Percentiles rank a stretch among this genome's conserved stretches.
Conservation (phyloP, 805 yeast genomes). For the Sporopachydermia quercuum region DNA sequence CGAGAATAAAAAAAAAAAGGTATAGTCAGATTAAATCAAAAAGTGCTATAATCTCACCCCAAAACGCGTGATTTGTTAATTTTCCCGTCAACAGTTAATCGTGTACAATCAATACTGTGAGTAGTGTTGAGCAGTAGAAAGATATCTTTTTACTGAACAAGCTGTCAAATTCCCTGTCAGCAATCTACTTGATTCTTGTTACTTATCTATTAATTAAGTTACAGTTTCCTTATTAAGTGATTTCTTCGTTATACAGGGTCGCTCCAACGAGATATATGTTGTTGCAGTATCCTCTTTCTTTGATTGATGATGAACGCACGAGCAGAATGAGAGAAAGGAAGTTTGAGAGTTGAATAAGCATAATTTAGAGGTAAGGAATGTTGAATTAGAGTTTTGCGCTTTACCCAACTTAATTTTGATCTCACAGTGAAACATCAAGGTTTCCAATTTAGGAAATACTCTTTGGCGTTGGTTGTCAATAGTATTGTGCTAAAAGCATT, state of each 20-base stretch:
- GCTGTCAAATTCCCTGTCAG: conserved; percentile 1
- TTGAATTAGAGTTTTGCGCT: neutral
- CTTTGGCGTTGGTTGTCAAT: too few species aligned
- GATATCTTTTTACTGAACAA: conserved; percentile 1
- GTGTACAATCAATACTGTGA: conserved; percentile 1
- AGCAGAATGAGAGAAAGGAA: conserved; percentile 1
- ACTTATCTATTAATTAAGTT: conserved; percentile 1
- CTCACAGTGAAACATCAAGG: conserved; percentile 1
- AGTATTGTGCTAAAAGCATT: too few species aligned
- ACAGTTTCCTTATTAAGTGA: conserved; percentile 1
- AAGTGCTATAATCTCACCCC: conserved; percentile 1
- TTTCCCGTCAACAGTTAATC: conserved; percentile 1
- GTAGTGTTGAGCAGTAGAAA: conserved; percentile 1
- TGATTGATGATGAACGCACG: neutral
- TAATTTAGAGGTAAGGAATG: conserved; percentile 1
- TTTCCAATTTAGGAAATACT: conserved; percentile 1
- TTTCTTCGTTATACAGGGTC: conserved; percentile 1
- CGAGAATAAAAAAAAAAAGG: neutral
- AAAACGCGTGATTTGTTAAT: conserved; percentile 1
- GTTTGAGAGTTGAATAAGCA: conserved; percentile 1
- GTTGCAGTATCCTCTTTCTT: neutral
- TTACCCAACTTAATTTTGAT: neutral
- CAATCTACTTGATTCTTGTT: conserved; percentile 1
- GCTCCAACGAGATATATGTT: conserved; percentile 1
- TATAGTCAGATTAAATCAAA: conserved; percentile 1